These are phyloP conservation scores for Xylariaceae sp. DNA, from an alignment of 2,329 filamentous ascomycete species.

Conservation along the genomic window DNA sequence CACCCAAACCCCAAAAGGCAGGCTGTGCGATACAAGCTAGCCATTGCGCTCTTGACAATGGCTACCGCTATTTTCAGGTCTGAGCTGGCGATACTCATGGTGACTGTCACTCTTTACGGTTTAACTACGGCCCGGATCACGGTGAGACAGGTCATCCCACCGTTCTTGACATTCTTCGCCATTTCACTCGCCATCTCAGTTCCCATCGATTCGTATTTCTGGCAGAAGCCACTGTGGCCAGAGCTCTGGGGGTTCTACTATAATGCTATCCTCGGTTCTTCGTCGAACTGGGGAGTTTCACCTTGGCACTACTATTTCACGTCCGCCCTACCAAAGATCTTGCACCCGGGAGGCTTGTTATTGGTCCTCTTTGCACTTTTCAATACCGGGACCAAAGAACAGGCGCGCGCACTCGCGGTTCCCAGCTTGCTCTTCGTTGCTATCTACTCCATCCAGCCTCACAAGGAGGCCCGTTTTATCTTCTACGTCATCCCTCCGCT, in stretches of 20 bases:
- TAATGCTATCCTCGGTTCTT: slow-evolving; percentile 80
- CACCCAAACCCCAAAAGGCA: slow-evolving; percentile 29
- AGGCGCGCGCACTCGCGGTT: slow-evolving; percentile 47
- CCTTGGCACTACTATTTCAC: slow-evolving; percentile 84
- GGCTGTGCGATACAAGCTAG: slow-evolving; percentile 50
- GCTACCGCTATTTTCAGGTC: slow-evolving; percentile 83
- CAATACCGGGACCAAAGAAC: slow-evolving; percentile 39
- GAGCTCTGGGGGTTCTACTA: slow-evolving; percentile 86
- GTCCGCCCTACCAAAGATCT: slow-evolving; percentile 72
- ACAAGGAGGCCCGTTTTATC: slow-evolving; percentile 96
- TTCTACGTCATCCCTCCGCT: slow-evolving; percentile 80
- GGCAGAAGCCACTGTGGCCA: slow-evolving; percentile 83
- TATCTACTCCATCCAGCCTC: slow-evolving; percentile 81
- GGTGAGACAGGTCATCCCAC: slow-evolving; percentile 47
- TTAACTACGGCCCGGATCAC: slow-evolving; percentile 37
- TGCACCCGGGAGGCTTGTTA: slow-evolving; percentile 63
- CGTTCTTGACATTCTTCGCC: slow-evolving; percentile 60
- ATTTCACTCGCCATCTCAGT: slow-evolving; percentile 66
- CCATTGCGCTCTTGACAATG: slow-evolving; percentile 70
- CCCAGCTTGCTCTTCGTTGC: slow-evolving; percentile 68
- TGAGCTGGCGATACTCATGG: slow-evolving; percentile 78
- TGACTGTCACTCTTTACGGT: slow-evolving; percentile 59
- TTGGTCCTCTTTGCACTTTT: slow-evolving; percentile 47
- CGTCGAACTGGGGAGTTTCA: slow-evolving; percentile 80
- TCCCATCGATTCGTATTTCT: slow-evolving; percentile 85